These are phyloP conservation scores for Quercus glauca DNA, from an alignment of 306 rosid genomes.

Conservation along the genomic window DNA sequence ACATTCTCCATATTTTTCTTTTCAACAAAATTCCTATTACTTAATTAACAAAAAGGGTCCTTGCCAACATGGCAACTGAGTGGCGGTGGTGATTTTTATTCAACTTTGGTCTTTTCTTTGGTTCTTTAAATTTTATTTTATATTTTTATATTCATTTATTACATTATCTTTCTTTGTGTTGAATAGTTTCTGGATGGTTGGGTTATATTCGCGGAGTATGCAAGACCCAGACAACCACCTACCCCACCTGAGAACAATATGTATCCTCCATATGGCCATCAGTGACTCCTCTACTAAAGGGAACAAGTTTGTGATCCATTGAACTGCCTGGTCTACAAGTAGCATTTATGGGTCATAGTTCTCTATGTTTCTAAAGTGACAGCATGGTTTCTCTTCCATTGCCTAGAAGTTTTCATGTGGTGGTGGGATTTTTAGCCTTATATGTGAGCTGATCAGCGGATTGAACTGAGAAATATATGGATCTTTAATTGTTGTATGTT, in stretches of 20 bases:
- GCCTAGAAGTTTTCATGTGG: constrained; percentile 4
- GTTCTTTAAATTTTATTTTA: background rate
- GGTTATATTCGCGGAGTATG: constrained; percentile 98
- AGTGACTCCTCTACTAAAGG: constrained; percentile 32
- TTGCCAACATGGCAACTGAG: background rate
- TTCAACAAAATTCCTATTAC: background rate
- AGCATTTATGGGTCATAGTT: constrained; percentile 3
- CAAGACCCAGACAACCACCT: constrained; percentile 71
- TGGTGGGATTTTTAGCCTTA: constrained; percentile 15
- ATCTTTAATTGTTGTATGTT: background rate
- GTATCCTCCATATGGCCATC: constrained; percentile 36
- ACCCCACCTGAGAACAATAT: constrained; percentile 30
- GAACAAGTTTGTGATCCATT: constrained; percentile 20
- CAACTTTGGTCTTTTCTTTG: background rate
- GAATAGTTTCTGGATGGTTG: constrained; percentile 91
- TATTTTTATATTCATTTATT: background rate
- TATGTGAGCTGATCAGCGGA: background rate
- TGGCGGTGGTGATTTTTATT: background rate
- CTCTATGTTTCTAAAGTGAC: background rate
- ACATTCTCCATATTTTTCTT: too few relatives aligned
- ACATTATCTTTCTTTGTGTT: constrained; percentile 4
- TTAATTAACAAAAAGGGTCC: background rate
- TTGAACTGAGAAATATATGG: background rate
- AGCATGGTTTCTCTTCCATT: constrained; percentile 12
- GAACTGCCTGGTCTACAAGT: constrained; percentile 9